Evolutionary conservation across 1,139 yeast species (phyloP).

Genomic region (Saccharomyces hybrid): DNA sequence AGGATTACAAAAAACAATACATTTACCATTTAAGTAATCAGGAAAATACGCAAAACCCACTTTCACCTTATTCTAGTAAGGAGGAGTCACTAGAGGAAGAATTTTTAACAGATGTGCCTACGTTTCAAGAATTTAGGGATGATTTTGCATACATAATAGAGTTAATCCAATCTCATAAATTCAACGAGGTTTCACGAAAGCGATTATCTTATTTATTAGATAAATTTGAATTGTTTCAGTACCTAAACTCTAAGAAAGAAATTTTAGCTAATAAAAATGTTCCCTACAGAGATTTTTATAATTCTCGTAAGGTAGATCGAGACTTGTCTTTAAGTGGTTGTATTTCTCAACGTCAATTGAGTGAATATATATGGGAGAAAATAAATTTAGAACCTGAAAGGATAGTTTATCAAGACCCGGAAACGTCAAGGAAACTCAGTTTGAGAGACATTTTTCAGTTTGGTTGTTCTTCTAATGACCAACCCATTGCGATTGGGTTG

Average conservation of each 20-base stretch:
- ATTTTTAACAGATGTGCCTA: slow-evolving; percentile 10
- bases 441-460: slow-evolving; percentile 20
- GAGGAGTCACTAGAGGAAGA: slow-evolving; percentile 2
- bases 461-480: slow-evolving; percentile 10
- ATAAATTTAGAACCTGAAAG: slow-evolving; percentile 36
- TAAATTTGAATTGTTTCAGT: slow-evolving; percentile 28
- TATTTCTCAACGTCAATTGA: slow-evolving; percentile 90
- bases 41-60: neutral
- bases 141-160: slow-evolving; percentile 18
- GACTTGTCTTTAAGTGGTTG: slow-evolving; percentile 97
- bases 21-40: neutral
- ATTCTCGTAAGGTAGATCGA: slow-evolving; percentile 93
- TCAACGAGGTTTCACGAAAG: slow-evolving; percentile 20
- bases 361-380: slow-evolving; percentile 89
- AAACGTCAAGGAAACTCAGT: slow-evolving; percentile 12
- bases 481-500: slow-evolving; percentile 21
- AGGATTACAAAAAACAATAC: slow-evolving; percentile 13
- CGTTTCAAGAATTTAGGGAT: slow-evolving; percentile 18
- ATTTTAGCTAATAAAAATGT: slow-evolving; percentile 42
- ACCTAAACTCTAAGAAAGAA: slow-evolving; percentile 26
- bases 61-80: neutral
- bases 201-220: slow-evolving; percentile 22
- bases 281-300: slow-evolving; percentile 94
- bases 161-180: slow-evolving; percentile 11
- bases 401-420: slow-evolving; percentile 15